phyloP scores from a whole-genome alignment of 306 rosid species.

The Lathyrus aphaca region DNA sequence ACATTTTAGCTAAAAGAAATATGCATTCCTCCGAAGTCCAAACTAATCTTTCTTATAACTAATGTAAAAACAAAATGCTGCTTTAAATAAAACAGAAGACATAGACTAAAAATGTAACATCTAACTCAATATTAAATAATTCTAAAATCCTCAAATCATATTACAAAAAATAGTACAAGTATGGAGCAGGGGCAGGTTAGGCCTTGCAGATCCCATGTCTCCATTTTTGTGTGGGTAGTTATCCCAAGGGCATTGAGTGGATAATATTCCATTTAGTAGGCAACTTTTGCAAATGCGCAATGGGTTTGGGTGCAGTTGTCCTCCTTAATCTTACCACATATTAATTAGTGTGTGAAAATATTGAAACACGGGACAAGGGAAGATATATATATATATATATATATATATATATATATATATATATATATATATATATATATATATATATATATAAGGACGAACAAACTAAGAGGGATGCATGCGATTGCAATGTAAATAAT shows the following conservation, averaged over 20 bases:
- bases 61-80: background rate
- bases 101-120: slow-evolving; percentile 1
- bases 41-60: slow-evolving; percentile 1
- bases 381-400: background rate
- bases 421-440: background rate
- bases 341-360: slow-evolving; percentile 10
- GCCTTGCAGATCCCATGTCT: background rate
- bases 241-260: background rate
- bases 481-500: slow-evolving; percentile 12
- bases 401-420: background rate
- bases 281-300: background rate
- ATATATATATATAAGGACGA: slow-evolving; percentile 3
- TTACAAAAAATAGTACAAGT: background rate
- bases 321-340: slow-evolving; percentile 9
- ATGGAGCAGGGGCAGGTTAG: background rate
- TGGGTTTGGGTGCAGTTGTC: slow-evolving; percentile 4
- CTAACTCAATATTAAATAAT: slow-evolving; percentile 6
- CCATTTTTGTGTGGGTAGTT: background rate
- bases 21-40: background rate
- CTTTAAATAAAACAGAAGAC: background rate
- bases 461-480: slow-evolving; percentile 15
- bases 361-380: slow-evolving; percentile 23
- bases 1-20: slow-evolving; percentile 4
- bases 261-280: background rate
- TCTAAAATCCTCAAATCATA: slow-evolving; percentile 5